phyloP scores from a whole-genome alignment of 1,284 basidiomycete species.

The Fomitiporia mediterranea region DNA sequence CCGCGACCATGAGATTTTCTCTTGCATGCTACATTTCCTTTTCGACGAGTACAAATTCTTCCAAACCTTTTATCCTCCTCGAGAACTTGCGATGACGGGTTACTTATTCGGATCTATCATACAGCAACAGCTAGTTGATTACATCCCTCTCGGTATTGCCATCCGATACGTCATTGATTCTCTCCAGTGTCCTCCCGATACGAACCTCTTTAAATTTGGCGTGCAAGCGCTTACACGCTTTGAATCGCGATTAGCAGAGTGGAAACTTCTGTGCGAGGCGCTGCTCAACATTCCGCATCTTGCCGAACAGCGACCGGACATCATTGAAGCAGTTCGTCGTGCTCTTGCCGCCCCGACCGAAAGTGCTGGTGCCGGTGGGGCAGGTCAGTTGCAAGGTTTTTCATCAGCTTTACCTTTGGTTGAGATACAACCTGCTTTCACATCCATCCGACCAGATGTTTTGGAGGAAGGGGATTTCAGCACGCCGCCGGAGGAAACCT shows the following conservation, averaged over 20 bases:
- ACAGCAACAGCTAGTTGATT: constrained; percentile 90
- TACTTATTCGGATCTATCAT: constrained; percentile 96
- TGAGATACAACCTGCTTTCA: constrained; percentile 60
- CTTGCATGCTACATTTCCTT: constrained; percentile 97
- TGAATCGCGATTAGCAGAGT: constrained; percentile 85
- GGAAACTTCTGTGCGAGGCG: constrained; percentile 91
- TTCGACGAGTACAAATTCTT: constrained; percentile 99
- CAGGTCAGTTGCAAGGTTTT: constrained; percentile 37
- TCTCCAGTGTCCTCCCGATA: constrained; percentile 82
- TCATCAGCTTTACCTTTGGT: constrained; percentile 29
- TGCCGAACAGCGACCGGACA: constrained; percentile 81
- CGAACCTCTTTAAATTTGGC: constrained; percentile 95
- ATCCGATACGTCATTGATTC: constrained; percentile 97
- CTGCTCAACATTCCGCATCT: constrained; percentile 86
- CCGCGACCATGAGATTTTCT: constrained; percentile 94
- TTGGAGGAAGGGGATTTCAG: constrained; percentile 55
- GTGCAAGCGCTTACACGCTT: constrained; percentile 88
- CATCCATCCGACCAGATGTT: constrained; percentile 64
- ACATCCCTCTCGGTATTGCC: constrained; percentile 93
- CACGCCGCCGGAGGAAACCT: constrained; percentile 79
- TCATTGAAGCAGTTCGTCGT: constrained; percentile 71
- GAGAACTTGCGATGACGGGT: constrained; percentile 94
- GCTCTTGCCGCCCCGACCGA: constrained; percentile 56
- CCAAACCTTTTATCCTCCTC: constrained; percentile 91
- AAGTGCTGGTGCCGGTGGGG: constrained; percentile 31